Conservation (phyloP, 306 rosid genomes). For the Mucuna pruriens region DNA sequence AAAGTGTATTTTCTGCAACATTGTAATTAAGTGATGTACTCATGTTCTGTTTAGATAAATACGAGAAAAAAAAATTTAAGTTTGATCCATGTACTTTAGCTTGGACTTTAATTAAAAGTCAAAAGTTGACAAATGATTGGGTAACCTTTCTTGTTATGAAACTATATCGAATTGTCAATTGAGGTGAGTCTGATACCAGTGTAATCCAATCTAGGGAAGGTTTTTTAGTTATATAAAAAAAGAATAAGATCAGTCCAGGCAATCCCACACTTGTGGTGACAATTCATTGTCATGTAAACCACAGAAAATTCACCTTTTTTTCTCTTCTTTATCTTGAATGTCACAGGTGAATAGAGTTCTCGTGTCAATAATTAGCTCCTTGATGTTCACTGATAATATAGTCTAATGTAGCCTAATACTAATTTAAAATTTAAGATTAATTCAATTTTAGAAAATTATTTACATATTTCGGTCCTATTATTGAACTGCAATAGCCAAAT, state of each 20-base stretch:
- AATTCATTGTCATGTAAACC: not conserved
- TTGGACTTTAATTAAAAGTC: not conserved
- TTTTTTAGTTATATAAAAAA: not conserved
- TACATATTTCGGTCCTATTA: too few relatives aligned
- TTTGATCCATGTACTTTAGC: not conserved
- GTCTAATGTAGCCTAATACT: too few relatives aligned
- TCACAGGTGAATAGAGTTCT: not conserved
- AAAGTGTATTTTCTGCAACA: not conserved
- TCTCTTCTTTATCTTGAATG: not conserved
- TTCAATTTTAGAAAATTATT: too few relatives aligned
- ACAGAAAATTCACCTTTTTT: not conserved
- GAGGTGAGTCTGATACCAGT: not conserved
- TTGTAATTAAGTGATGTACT: not conserved
- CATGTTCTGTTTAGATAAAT: not conserved
- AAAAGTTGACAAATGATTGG: not conserved
- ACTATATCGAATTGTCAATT: not conserved
- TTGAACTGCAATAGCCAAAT: too few relatives aligned
- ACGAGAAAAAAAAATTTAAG: not conserved
- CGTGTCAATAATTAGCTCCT: not conserved
- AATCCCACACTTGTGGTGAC: not conserved
- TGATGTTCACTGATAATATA: too few relatives aligned
- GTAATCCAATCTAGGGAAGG: not conserved
- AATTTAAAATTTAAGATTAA: too few relatives aligned
- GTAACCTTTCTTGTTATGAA: not conserved
- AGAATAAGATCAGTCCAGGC: not conserved